phyloP scores from a whole-genome alignment of 495 filamentous ascomycete genomes.

The Lophium mytilinum region DNA sequence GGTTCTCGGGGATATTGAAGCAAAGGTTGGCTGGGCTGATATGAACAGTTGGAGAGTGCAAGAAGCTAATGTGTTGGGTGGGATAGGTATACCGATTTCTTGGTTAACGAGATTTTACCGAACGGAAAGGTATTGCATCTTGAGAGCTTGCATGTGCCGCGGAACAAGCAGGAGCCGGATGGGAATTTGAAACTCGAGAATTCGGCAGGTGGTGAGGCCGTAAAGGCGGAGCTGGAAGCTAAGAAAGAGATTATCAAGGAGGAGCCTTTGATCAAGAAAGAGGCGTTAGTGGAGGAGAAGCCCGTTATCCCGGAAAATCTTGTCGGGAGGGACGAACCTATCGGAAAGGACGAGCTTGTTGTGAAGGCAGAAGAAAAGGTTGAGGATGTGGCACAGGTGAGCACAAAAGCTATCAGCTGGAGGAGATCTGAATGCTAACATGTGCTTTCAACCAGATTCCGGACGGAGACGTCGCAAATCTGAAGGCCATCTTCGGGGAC shows the following conservation, averaged over 20 bases:
- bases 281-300: neutral
- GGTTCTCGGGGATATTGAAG: slow-evolving; percentile 32
- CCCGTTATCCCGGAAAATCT: neutral
- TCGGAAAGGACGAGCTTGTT: neutral
- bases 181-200: slow-evolving; percentile 11
- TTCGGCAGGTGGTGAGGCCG: slow-evolving; percentile 16
- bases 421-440: neutral
- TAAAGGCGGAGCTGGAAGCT: slow-evolving; percentile 15
- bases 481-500: slow-evolving; percentile 31
- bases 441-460: slow-evolving; percentile 6
- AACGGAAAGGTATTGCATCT: slow-evolving; percentile 76
- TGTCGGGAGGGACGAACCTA: neutral
- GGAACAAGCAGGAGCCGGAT: slow-evolving; percentile 8
- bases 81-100: slow-evolving; percentile 81
- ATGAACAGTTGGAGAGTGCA: neutral
- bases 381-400: slow-evolving; percentile 4
- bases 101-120: slow-evolving; percentile 83
- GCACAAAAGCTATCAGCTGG: neutral
- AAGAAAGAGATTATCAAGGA: slow-evolving; percentile 8
- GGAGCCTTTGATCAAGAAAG: neutral
- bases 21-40: slow-evolving; percentile 10
- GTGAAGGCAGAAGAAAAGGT: neutral
- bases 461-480: slow-evolving; percentile 16
- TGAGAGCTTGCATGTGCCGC: slow-evolving; percentile 35
- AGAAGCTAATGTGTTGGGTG: neutral